Conservation (phyloP, 495 filamentous ascomycete genomes). For the Thermothielavioides terrestris region DNA sequence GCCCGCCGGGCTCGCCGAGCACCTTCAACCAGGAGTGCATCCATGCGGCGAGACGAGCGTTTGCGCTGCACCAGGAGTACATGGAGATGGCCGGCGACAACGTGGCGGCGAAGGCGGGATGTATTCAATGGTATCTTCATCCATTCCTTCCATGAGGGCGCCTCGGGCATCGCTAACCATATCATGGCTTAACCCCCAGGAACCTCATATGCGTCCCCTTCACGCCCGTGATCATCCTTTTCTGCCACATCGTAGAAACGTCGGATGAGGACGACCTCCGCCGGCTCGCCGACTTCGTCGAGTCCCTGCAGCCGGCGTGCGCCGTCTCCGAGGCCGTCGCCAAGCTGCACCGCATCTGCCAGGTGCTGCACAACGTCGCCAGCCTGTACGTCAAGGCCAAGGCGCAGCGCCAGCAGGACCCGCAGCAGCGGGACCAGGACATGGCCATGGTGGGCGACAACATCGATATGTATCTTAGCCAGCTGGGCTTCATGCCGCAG, state of each 20-base stretch:
- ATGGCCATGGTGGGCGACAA: constrained; percentile 47
- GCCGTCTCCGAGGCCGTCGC: constrained; percentile 47
- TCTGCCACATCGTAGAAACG: constrained; percentile 57
- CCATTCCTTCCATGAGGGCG: neutral
- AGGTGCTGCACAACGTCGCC: constrained; percentile 54
- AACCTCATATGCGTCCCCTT: constrained; percentile 58
- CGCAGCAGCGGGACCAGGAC: constrained; percentile 17
- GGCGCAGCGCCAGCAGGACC: constrained; percentile 37
- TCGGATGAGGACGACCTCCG: constrained; percentile 39
- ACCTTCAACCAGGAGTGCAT: constrained; percentile 54
- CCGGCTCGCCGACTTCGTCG: constrained; percentile 48
- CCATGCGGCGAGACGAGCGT: constrained; percentile 46
- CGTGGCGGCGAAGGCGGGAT: constrained; percentile 42
- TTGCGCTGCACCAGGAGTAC: constrained; percentile 45
- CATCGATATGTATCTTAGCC: constrained; percentile 57
- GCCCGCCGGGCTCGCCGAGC: constrained; percentile 29
- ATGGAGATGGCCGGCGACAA: constrained; percentile 42
- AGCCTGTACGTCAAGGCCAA: constrained; percentile 55
- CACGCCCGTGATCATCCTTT: constrained; percentile 60
- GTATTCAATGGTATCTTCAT: constrained; percentile 52
- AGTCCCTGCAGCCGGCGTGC: constrained; percentile 45
- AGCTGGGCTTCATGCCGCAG: constrained; percentile 52
- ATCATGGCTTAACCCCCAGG: constrained; percentile 29
- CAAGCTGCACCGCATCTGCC: constrained; percentile 52
- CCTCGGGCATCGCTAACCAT: neutral